Evolutionary conservation across 208 protist genomes (phyloP).

Genomic region (Crithidia acanthocephali): DNA sequence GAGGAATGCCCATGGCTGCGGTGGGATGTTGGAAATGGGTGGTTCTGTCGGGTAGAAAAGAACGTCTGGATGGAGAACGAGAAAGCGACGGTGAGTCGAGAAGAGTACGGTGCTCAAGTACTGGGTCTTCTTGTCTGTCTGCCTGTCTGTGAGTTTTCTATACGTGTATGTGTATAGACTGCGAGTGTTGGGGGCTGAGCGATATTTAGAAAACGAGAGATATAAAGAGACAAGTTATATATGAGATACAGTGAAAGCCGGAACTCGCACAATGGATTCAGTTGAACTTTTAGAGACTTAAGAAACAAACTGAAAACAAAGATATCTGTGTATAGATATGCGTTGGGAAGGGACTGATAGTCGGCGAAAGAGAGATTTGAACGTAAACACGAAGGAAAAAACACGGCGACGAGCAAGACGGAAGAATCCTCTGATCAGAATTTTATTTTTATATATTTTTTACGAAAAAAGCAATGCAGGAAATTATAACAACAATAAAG

Average conservation of each 20-base stretch:
- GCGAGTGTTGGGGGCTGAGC: neutral
- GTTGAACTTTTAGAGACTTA: neutral
- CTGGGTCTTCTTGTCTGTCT: neutral
- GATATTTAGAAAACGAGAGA: neutral
- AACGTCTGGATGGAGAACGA: too few species aligned
- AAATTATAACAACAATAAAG: too few species aligned
- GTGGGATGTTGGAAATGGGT: neutral
- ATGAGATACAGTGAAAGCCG: neutral
- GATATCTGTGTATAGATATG: conserved; percentile 13
- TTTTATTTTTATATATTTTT: neutral
- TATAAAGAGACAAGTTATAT: neutral
- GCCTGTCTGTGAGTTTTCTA: neutral
- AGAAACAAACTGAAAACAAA: neutral
- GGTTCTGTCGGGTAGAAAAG: too few species aligned
- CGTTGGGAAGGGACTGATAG: conserved; percentile 13
- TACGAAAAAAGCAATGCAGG: too few species aligned
- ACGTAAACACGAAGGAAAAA: neutral
- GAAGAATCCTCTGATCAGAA: neutral
- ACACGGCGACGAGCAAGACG: conserved; percentile 6
- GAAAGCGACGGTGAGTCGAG: neutral
- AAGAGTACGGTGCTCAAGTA: neutral
- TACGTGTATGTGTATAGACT: conserved; percentile 17
- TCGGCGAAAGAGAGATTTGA: neutral
- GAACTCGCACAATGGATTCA: neutral
- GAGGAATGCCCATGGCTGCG: conserved; percentile 83